These are phyloP conservation scores for Giardia muris DNA, from an alignment of 208 protist species.

Conservation along the genomic window DNA sequence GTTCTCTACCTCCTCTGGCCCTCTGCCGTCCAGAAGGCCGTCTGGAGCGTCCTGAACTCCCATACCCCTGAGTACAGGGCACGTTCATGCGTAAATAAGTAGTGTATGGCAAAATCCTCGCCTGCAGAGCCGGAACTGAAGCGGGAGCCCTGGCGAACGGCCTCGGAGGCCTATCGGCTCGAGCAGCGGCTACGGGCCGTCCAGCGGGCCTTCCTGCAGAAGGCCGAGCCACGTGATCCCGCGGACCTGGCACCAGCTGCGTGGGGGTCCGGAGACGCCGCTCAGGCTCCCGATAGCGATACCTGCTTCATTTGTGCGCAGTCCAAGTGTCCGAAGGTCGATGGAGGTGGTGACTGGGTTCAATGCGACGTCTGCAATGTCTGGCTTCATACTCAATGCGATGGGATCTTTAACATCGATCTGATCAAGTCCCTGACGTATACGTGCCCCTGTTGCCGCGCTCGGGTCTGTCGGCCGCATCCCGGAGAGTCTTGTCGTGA, in stretches of 20 bases:
- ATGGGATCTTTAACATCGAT: not conserved
- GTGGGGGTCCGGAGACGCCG: not conserved
- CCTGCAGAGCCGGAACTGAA: no score
- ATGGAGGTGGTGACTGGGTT: not conserved
- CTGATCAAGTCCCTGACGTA: not conserved
- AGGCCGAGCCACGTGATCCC: no score
- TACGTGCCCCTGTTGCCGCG: not conserved
- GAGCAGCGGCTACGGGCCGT: no score
- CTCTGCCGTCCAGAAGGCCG: not conserved
- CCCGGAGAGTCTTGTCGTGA: not conserved
- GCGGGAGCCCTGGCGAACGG: no score
- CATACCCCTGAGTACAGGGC: no score
- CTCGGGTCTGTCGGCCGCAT: not conserved
- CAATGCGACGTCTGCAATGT: not conserved
- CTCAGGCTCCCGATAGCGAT: not conserved
- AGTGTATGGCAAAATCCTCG: no score
- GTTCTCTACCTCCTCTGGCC: not conserved
- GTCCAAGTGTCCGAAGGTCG: not conserved
- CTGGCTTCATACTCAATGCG: not conserved
- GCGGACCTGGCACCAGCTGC: no score
- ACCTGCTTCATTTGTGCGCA: not conserved
- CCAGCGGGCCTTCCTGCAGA: no score
- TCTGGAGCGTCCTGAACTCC: no score
- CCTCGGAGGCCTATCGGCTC: no score
- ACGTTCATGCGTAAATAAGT: no score